Base-by-base conservation (phyloP, 1,139 yeast genomes). In the Debaryomyces robertsiae region DNA sequence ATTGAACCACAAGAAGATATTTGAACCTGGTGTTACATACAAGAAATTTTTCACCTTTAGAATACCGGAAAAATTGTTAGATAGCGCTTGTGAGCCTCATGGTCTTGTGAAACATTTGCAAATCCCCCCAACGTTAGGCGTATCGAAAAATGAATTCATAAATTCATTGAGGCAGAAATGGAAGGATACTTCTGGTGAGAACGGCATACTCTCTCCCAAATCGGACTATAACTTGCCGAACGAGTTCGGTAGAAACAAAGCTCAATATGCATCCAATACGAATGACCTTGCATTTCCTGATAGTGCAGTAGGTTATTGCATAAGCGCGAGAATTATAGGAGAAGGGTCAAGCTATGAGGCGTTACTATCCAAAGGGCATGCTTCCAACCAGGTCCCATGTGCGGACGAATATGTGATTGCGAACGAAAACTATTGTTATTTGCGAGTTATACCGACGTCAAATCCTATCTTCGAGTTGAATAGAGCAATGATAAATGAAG, bases 31-130 rank as follows among this genome's bases (percentile, higher is more conserved):
- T 6, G 50, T 60, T 6, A 63, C 65, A 3, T 70, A 70, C 49
- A 70, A 69, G 49, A 68, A 68, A 46, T 69, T 65, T 45, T 70
- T 70, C 49, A 63, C 69, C 3, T 70, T 70, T 50, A 60, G 57
- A 34, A 47, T 70, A 22, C 76, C 76, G 0, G 69, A 62, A 30
- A 65, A 61, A 39, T 54, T 68, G 19, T 51, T 70, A 34, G 75
- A 70, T 37, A 55, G 65, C 46, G 48, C 63, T 2, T 70, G 76
- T 50, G 63, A 58, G 14, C 32, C 41, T 7, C 73, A 67, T 44
- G 60, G 61, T 7, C 50, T 67, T 16, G 65, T 65, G 9, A 58
- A 60, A 39, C 76, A 69, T 49, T 52, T 68, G 27, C 70, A 65
- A 46, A 45, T 70, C 9, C 67, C 67, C 1, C 70, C 73, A 1